Base-by-base conservation (phyloP, 108 stramenopile genomes). In the Cyclostephanos invisitatus region DNA sequence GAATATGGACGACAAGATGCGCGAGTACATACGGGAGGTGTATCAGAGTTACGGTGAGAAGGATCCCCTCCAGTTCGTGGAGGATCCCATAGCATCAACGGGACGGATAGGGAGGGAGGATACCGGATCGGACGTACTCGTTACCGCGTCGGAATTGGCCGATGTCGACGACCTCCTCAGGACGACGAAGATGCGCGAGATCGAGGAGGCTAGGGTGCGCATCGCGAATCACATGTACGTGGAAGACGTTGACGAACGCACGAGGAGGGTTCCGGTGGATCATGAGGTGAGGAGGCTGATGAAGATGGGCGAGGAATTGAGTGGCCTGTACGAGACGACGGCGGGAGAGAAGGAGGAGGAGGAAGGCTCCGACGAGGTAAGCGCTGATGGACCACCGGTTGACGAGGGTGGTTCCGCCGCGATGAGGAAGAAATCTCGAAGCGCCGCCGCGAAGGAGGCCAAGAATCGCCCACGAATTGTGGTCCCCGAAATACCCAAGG, bases 161-260 rank as follows among this genome's bases (percentile, higher is more conserved):
- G 90, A 94, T 73, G 62, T 94, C 58, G 90, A 91, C 73, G 72
- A 78, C 18, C 66, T 89, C 44, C 54, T 86, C 35, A 70, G 64
- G 27, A 44, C 81, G 32, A 84, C 86, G 22, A 80, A 74, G 25
- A 58, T 71, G 32, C 69, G 83, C 21, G 92, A 93, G 64, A 73
- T 77, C 29, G 74, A 85, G 15, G 84, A 83, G 59, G 87, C 90
- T 14, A 57, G 75, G 60, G n/a, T 81, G 10, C 53, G 74, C 47
- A 90, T 91, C 74, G 76, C 82, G 47, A 78, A 62, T 38, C 86
- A 90, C 57, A 47, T 87, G 17, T 94, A 94, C 50, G 65, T 82
- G 10, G 89, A 86, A 64, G 93, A 94, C 72, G 79, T 87, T 7
- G 90, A 94, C 68, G 84, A 89, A 36, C 44, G 63, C 18, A 64